Percentiles rank a stretch among this genome's conserved stretches.
Evolutionary conservation across 2,329 filamentous ascomycete species (phyloP).

Genomic region (Diaporthe citriasiana): DNA sequence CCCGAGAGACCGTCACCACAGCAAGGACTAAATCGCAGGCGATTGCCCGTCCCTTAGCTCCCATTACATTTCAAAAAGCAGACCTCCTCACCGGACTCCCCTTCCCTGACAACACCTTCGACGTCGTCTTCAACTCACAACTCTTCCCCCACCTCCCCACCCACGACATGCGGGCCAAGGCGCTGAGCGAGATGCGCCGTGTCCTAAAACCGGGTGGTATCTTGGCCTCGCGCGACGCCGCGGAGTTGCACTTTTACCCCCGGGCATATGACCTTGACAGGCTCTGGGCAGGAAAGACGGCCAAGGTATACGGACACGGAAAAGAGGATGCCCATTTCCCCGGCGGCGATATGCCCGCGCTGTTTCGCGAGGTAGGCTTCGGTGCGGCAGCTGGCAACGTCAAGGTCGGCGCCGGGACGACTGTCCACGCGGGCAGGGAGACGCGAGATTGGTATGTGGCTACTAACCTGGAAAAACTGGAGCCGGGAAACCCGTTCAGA

Average conservation of each 20-base stretch:
- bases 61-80: constrained; percentile 18
- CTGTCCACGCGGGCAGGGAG: constrained; percentile 48
- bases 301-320: not conserved
- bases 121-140: constrained; percentile 51
- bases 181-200: constrained; percentile 50
- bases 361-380: constrained; percentile 18
- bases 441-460: constrained; percentile 48
- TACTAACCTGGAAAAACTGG: constrained; percentile 48
- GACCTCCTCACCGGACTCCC: constrained; percentile 50
- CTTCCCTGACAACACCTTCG: constrained; percentile 49
- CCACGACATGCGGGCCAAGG: constrained; percentile 43
- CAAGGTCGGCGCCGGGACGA: constrained; percentile 49
- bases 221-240: constrained; percentile 51
- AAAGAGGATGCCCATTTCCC: not conserved
- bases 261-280: not conserved
- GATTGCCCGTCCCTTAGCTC: not conserved
- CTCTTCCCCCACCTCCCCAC: constrained; percentile 47
- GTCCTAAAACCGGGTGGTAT: constrained; percentile 50
- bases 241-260: constrained; percentile 26
- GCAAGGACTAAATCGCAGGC: not conserved
- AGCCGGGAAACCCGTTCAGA: constrained; percentile 42
- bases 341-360: constrained; percentile 26
- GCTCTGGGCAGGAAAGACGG: not conserved
- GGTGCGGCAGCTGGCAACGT: constrained; percentile 48
- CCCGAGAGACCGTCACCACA: not conserved